phyloP scores from a whole-genome alignment of 1,284 basidiomycete genomes.

The Ustilago nuda region DNA sequence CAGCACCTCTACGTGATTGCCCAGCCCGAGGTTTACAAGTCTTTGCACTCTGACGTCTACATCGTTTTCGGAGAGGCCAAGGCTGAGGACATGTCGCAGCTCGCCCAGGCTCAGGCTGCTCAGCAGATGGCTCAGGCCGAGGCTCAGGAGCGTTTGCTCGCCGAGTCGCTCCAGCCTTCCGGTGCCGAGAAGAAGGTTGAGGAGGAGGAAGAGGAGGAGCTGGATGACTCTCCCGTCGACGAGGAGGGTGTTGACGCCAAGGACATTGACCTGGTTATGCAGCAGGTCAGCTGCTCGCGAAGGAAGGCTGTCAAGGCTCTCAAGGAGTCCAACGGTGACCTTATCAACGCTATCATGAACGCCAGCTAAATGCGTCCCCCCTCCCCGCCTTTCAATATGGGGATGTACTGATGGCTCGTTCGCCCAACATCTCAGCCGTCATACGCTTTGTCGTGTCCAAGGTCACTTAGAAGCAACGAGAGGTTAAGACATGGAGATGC shows the following conservation, averaged over 20 bases:
- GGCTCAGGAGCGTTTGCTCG: constrained; percentile 76
- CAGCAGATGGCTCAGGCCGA: constrained; percentile 79
- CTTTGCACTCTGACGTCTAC: constrained; percentile 95
- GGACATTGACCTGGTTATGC: constrained; percentile 91
- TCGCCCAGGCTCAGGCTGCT: constrained; percentile 83
- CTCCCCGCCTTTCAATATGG: neutral
- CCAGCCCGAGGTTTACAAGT: constrained; percentile 97
- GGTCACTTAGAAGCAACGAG: neutral
- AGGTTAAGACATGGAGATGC: neutral
- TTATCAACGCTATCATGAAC: constrained; percentile 69
- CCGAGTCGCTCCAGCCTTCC: constrained; percentile 65
- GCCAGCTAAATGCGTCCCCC: constrained; percentile 45
- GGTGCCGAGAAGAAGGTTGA: constrained; percentile 48
- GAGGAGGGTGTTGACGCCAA: constrained; percentile 79
- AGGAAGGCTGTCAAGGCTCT: constrained; percentile 69
- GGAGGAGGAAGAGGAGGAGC: constrained; percentile 69
- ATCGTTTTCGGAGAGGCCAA: constrained; percentile 99
- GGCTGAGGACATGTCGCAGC: constrained; percentile 90
- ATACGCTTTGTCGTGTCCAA: neutral
- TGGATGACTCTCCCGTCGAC: constrained; percentile 69
- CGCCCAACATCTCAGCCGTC: neutral
- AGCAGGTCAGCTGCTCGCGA: constrained; percentile 73
- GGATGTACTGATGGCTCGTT: neutral
- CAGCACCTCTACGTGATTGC: constrained; percentile 92
- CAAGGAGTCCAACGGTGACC: constrained; percentile 68